Conservation (phyloP, 2,329 filamentous ascomycete species). For the Xylaria sp. region DNA sequence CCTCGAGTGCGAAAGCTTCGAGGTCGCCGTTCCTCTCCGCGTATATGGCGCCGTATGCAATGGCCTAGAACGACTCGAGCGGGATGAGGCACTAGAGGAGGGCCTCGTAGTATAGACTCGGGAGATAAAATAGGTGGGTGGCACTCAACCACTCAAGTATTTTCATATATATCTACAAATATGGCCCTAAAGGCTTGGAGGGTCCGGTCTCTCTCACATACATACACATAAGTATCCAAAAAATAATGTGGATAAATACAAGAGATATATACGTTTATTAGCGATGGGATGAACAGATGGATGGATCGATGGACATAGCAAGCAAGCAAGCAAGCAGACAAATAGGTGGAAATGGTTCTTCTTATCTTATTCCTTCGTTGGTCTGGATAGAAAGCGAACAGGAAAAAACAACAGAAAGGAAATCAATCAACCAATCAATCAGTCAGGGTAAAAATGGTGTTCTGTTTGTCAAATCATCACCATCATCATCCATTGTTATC, state of each 20-base stretch:
- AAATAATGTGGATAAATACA: constrained; percentile 2
- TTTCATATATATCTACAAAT: constrained; percentile 21
- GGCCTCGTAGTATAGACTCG: constrained; percentile 37
- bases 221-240: too few species aligned
- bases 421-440: constrained; percentile 1
- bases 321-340: too few species aligned
- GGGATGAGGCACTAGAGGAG: constrained; percentile 59
- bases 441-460: constrained; percentile 5
- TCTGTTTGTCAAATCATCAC: neutral
- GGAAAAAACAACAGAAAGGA: neutral
- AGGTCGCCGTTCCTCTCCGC: constrained; percentile 81
- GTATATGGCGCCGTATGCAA: constrained; percentile 73
- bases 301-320: neutral
- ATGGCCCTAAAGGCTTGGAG: neutral
- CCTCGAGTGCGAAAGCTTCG: constrained; percentile 85
- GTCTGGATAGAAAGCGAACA: constrained; percentile 16
- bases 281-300: neutral
- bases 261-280: constrained; percentile 19
- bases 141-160: too few species aligned
- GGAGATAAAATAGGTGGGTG: neutral
- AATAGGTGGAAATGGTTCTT: too few species aligned
- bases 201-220: neutral
- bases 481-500: too few species aligned
- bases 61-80: constrained; percentile 61
- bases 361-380: neutral